Evolutionary conservation across 2,329 filamentous ascomycete genomes (phyloP).

Genomic region (Chalaropsis thielavioides): DNA sequence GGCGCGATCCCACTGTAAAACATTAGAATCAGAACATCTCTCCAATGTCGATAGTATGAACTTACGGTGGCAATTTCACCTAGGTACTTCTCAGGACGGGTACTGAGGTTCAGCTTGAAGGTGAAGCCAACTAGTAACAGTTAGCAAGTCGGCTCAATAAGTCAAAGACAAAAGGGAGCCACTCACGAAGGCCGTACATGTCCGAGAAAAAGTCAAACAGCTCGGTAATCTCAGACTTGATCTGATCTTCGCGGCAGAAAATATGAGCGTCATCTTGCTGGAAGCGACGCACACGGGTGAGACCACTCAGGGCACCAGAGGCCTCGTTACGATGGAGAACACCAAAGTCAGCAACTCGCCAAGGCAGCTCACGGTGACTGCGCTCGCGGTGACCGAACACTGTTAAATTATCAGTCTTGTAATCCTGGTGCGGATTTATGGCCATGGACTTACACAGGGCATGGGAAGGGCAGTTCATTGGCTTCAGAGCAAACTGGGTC

Average conservation of each 20-base stretch:
- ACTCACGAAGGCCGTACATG: constrained; percentile 30
- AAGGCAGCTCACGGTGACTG: constrained; percentile 57
- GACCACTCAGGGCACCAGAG: constrained; percentile 75
- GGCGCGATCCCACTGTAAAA: constrained; percentile 59
- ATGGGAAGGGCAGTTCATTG: constrained; percentile 97
- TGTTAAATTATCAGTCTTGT: constrained; percentile 5
- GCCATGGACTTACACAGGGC: constrained; percentile 32
- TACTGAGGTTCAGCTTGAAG: constrained; percentile 92
- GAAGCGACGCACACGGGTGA: constrained; percentile 87
- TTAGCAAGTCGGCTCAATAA: constrained; percentile 15
- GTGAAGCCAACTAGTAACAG: constrained; percentile 31
- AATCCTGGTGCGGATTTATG: background rate
- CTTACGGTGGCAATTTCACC: constrained; percentile 56
- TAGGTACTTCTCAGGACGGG: constrained; percentile 74
- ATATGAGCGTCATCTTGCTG: constrained; percentile 95
- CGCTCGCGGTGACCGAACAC: constrained; percentile 20
- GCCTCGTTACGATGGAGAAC: constrained; percentile 91
- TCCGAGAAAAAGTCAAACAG: constrained; percentile 66
- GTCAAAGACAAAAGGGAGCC: constrained; percentile 29
- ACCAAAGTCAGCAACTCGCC: constrained; percentile 90
- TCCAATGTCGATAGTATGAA: background rate
- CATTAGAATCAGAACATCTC: background rate
- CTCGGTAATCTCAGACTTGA: constrained; percentile 54
- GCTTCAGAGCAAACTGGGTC: constrained; percentile 59
- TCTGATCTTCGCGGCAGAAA: constrained; percentile 76